Conservation (phyloP, 176 grass and related monocot genomes). For the Phoenix roebelenii region DNA sequence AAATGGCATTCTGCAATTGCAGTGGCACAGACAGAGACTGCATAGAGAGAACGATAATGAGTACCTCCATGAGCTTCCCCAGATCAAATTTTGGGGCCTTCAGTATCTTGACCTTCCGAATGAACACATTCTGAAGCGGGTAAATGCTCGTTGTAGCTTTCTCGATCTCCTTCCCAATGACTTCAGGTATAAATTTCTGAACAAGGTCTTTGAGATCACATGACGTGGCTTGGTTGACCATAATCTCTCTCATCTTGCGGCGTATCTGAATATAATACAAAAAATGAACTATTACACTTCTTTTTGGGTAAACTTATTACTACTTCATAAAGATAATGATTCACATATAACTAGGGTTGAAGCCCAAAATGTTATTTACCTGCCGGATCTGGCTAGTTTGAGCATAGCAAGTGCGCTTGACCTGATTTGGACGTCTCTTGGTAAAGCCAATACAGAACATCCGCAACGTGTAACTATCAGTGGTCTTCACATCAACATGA, state of each 20-base stretch:
- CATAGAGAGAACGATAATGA: background rate
- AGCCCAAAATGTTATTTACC: constrained; percentile 23
- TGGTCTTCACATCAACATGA: constrained; percentile 89
- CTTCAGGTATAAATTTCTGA: constrained; percentile 81
- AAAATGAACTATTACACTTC: too few species aligned
- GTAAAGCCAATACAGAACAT: constrained; percentile 92
- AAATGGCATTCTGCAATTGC: background rate
- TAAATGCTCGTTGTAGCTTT: constrained; percentile 79
- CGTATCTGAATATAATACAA: constrained; percentile 40
- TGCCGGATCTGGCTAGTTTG: constrained; percentile 85
- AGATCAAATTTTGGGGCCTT: constrained; percentile 88
- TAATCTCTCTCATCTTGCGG: constrained; percentile 94
- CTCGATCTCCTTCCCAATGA: constrained; percentile 91
- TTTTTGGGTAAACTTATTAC: too few species aligned
- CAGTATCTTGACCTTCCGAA: constrained; percentile 93
- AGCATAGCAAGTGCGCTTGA: constrained; percentile 89
- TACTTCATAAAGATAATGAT: too few species aligned
- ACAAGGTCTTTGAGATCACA: constrained; percentile 91
- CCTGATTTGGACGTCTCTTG: constrained; percentile 70
- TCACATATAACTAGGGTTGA: too few species aligned
- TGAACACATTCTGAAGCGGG: constrained; percentile 73
- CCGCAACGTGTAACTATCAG: constrained; percentile 67
- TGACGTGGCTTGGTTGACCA: constrained; percentile 62
- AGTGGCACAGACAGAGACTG: too few species aligned
- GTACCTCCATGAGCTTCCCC: constrained; percentile 96